Evolutionary conservation across 2,329 filamentous ascomycete species (phyloP), one percentile per base, ranked within the genome.

Genomic region (Phaeosphaeriaceae sp.): DNA sequence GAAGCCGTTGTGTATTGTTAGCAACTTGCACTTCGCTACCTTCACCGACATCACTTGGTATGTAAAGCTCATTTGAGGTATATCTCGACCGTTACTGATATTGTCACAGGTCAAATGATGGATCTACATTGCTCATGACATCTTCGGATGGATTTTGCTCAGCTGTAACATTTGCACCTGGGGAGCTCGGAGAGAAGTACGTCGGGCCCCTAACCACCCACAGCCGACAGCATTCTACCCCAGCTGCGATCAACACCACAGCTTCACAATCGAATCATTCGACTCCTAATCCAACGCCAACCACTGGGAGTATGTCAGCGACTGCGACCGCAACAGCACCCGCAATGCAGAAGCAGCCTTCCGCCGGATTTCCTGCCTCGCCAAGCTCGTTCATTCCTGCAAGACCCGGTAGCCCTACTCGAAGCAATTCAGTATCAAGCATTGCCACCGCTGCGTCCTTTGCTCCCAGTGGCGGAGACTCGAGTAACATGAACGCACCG

Each of bases 141-240:
- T 99, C 94, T 0, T 97, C 94, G 0, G 94, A 99, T 72, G 94
- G 94, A 0, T 99, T 97, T 77, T 99, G 94, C 72, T 99, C 94
- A 0, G 88, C 90, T 0, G 79, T 99, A 5, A 89, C 92, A 0
- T 99, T 99, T 68, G 75, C 84, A 1, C 79, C 88, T 2, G 90
- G 90, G 7, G 94, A 99, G 72, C 79, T 99, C 1, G 94, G 94
- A 11, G 87, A 93, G 57, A 76, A 86, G 4, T 95, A 95, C 71
- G 87, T 85, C 7, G 87, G 87, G 26, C 86, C 90, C 13, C 42
- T 69, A 42, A 71, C 86, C 11, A 52, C 55, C 3, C 63, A 66
- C 33, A 58, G 60, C 12, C 57, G 59, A 47, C 61, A 63, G 41
- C 63, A 68, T 32, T 20, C 66, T 12, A 66, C 64, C 4, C 71